Conservation (phyloP, 345 rosid genomes). For the Arabis hirsuta region DNA sequence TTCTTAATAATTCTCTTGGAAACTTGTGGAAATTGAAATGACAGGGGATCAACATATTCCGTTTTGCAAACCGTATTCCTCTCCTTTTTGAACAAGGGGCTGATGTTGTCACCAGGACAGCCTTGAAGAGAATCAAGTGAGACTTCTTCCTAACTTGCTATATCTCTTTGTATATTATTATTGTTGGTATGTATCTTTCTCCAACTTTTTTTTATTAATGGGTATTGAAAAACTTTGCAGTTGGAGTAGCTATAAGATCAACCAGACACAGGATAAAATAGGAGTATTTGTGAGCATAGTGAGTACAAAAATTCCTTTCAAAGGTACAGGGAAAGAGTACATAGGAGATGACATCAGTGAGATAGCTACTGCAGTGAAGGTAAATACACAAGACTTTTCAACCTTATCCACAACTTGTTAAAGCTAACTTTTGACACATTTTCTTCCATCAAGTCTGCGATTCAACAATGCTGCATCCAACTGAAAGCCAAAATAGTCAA, state of each 20-base stretch:
- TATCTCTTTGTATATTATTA: not conserved
- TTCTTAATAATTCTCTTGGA: not conserved
- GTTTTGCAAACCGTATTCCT: conserved; percentile 94
- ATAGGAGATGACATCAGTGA: conserved; percentile 95
- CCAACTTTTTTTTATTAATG: not conserved
- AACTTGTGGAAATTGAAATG: conserved; percentile 27
- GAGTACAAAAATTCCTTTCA: conserved; percentile 96
- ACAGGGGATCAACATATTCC: conserved; percentile 89
- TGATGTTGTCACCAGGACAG: conserved; percentile 96
- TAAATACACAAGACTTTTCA: conserved; percentile 30
- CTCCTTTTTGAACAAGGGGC: conserved; percentile 99
- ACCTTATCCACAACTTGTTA: not conserved
- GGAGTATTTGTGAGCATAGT: conserved; percentile 96
- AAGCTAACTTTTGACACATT: conserved; percentile 29
- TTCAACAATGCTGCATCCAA: conserved; percentile 96
- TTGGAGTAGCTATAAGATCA: conserved; percentile 93
- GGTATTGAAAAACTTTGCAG: conserved; percentile 47
- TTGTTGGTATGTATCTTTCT: conserved; percentile 12
- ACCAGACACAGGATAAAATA: conserved; percentile 85
- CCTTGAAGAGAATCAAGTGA: conserved; percentile 91
- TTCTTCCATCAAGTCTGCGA: conserved; percentile 64
- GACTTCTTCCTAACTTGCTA: conserved; percentile 30
- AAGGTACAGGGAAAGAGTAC: conserved; percentile 96
- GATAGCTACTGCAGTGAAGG: conserved; percentile 95
- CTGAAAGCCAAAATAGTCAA: conserved; percentile 83